Conservation (phyloP, 2,329 filamentous ascomycete genomes). For the Hansfordia pulvinata region DNA sequence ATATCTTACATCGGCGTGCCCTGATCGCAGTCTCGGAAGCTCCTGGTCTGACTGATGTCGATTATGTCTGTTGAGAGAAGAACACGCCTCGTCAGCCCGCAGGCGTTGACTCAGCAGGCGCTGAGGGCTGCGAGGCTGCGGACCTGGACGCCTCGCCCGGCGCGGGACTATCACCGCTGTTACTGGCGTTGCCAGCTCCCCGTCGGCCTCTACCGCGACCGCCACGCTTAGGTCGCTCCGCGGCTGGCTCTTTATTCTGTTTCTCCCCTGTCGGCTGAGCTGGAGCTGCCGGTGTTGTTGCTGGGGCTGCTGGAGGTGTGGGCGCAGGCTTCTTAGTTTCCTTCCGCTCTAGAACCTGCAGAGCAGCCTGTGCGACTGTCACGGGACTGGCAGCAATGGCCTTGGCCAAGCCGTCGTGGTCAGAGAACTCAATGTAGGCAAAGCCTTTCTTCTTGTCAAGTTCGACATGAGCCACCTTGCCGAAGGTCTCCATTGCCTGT, state of each 20-base stretch:
- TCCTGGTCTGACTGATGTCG: too few relatives aligned
- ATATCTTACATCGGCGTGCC: too few relatives aligned
- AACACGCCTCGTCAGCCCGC: too few relatives aligned
- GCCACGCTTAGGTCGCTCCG: conserved; percentile 2
- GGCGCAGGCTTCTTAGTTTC: conserved; percentile 27
- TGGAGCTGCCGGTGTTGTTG: background rate
- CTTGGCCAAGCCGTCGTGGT: conserved; percentile 57
- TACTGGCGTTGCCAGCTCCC: background rate
- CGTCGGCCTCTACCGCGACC: conserved; percentile 2
- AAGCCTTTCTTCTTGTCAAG: conserved; percentile 94
- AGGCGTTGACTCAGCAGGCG: background rate
- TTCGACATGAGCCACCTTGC: conserved; percentile 65
- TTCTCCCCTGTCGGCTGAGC: conserved; percentile 1
- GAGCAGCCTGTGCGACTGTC: conserved; percentile 68
- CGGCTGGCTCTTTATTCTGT: background rate
- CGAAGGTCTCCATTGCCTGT: conserved; percentile 60
- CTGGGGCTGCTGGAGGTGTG: conserved; percentile 3
- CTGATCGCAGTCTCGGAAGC: too few relatives aligned
- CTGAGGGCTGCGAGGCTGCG: background rate
- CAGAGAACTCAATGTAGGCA: conserved; percentile 80
- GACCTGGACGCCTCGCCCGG: background rate
- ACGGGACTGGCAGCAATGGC: conserved; percentile 75
- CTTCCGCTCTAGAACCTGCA: conserved; percentile 76
- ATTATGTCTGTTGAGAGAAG: too few relatives aligned
- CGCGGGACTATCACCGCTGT: background rate